Conservation (phyloP, 495 filamentous ascomycete species). For the Evansstolkia leycettana region DNA sequence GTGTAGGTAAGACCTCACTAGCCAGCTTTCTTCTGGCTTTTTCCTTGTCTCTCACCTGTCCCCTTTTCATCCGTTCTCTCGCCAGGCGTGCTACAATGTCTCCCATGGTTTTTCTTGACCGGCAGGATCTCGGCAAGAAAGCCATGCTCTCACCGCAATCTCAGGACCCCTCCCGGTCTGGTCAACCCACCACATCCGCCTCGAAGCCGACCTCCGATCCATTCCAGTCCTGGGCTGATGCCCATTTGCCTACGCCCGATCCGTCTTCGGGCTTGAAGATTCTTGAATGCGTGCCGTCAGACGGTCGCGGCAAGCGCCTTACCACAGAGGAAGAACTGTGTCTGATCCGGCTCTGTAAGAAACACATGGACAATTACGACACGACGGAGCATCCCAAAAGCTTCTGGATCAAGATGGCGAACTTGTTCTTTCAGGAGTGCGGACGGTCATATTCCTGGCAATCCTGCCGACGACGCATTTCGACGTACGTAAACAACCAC, state of each 20-base stretch:
- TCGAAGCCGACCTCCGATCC: neutral
- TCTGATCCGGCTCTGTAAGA: conserved; percentile 9
- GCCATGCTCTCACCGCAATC: neutral
- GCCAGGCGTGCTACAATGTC: too few relatives aligned
- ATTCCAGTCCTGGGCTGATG: neutral
- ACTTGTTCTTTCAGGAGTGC: conserved; percentile 3
- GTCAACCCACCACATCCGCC: neutral
- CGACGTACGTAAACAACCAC: conserved; percentile 5
- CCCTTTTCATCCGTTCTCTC: too few relatives aligned
- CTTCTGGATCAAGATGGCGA: conserved; percentile 12
- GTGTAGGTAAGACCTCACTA: too few relatives aligned
- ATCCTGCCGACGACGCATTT: conserved; percentile 14
- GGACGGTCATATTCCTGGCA: conserved; percentile 13
- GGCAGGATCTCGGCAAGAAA: too few relatives aligned
- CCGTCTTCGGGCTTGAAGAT: neutral
- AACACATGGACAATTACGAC: conserved; percentile 5
- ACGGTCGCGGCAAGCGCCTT: conserved; percentile 8
- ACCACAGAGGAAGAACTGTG: conserved; percentile 7
- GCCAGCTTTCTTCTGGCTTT: too few relatives aligned
- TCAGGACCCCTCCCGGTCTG: neutral
- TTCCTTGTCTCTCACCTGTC: too few relatives aligned
- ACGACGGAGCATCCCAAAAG: conserved; percentile 4
- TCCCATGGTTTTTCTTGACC: too few relatives aligned
- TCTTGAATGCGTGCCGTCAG: neutral
- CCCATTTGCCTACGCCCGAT: neutral